Evolutionary conservation across 768 basidiomycete species (phyloP), one percentile per base, ranked within the genome.

Genomic region (Pleurotus cornucopiae): DNA sequence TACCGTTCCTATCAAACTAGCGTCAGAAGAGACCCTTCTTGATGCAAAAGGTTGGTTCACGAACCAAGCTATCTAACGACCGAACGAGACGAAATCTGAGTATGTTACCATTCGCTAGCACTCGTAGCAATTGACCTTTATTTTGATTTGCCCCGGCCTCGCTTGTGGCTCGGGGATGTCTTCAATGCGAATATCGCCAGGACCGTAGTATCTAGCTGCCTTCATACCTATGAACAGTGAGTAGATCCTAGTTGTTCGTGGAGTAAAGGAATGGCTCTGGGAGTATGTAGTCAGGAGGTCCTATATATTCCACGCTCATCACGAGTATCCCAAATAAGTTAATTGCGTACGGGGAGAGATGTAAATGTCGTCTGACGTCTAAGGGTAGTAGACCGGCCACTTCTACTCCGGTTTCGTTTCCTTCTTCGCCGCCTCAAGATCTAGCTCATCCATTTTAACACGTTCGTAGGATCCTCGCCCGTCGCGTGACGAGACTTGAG

Each of bases 361-460:
- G 30, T 34, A 34, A 34, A 11, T 11, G 30, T 34, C 30, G 30
- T 34, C 30, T 34, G 30, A 34, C 30, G 30, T 34, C 30, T 34
- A 34, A 34, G 30, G 30, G 30, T 11, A 34, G 30, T 4, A 34
- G 7, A 34, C 7, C 30, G 30, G 30, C 38, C 14, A 38, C 48
- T 39, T 53, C 26, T 57, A 58, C 49, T 60, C 61, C 13, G 59
- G 57, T 41, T 61, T 61, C 20, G 53, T 54, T 5, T 59, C 58
- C 38, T 61, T 62, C 59, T 16, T 62, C 52, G 18, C 65, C 64
- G n/a, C 82, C 23, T 53, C 85, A 20, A 73, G 68, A 64, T 89
- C 87, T 37, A 87, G 63, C 43, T 86, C 84, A 53, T 86, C 82
- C 70, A 85, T 76, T 37, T 82, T 75, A 20, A 86, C 79, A 46